Evolutionary conservation across 768 basidiomycete species (phyloP).

Genomic region (Lactarius psammicola): DNA sequence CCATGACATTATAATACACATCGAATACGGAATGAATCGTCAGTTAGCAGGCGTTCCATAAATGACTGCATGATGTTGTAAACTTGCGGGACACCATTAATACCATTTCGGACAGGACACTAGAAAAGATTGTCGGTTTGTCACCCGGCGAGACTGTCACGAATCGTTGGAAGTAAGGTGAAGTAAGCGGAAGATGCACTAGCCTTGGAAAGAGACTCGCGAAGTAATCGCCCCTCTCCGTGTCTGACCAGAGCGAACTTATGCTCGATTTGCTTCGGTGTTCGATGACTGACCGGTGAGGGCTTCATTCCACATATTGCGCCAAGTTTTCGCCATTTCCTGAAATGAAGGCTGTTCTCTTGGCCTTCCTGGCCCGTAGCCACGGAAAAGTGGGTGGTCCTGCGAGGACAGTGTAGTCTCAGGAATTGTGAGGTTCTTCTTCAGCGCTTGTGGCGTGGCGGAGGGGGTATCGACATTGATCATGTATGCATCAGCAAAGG

Average conservation of each 20-base stretch:
- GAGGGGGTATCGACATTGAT: conserved; percentile 21
- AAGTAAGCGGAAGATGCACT: background rate
- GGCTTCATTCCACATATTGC: conserved; percentile 20
- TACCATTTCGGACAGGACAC: background rate
- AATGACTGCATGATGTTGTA: too few relatives aligned
- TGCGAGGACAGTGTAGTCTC: conserved; percentile 5
- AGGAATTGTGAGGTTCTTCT: conserved; percentile 11
- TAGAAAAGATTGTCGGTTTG: background rate
- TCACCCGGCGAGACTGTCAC: background rate
- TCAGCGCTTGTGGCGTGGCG: conserved; percentile 6
- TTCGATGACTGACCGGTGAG: conserved; percentile 11
- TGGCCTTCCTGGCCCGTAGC: conserved; percentile 3
- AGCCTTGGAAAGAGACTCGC: background rate
- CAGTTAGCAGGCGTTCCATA: too few relatives aligned
- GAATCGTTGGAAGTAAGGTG: background rate
- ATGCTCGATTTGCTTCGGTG: too few relatives aligned
- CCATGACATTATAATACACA: too few relatives aligned
- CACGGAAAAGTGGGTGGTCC: conserved; percentile 28
- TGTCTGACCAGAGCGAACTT: background rate
- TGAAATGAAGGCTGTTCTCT: background rate
- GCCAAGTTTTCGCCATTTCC: conserved; percentile 1
- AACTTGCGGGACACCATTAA: too few relatives aligned
- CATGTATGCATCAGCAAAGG: conserved; percentile 22
- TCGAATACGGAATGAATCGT: too few relatives aligned
- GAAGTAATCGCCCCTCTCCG: background rate